Conservation (phyloP, 2,329 filamentous ascomycete genomes). For the Aureobasidium sp. region DNA sequence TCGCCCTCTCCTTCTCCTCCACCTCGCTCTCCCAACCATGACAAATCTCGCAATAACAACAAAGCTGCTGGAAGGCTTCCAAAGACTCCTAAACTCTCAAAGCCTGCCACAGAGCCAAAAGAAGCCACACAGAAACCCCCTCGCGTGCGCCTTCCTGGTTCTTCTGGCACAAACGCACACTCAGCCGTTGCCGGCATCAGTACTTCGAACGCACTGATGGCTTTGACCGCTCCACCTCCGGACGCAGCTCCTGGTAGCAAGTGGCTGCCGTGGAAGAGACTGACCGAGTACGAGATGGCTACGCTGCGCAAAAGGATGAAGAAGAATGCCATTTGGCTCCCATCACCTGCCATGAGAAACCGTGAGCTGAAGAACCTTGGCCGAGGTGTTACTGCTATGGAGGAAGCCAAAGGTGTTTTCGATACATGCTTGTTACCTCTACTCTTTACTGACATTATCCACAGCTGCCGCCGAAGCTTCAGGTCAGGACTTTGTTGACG, state of each 20-base stretch:
- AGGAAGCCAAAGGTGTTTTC: conserved; percentile 24
- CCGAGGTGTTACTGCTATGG: conserved; percentile 42
- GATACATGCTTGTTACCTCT: conserved; percentile 23
- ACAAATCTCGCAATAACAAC: conserved; percentile 21
- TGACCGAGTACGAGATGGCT: conserved; percentile 61
- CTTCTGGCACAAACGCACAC: conserved; percentile 46
- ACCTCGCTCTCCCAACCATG: conserved; percentile 24
- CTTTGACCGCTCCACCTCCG: conserved; percentile 50
- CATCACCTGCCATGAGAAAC: conserved; percentile 78
- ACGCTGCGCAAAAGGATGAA: conserved; percentile 78
- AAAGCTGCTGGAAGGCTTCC: not conserved
- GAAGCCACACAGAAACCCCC: conserved; percentile 38
- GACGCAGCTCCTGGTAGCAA: conserved; percentile 53
- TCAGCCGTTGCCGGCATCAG: conserved; percentile 49
- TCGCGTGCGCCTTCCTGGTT: conserved; percentile 34
- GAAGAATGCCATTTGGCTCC: conserved; percentile 80
- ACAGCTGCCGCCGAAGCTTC: conserved; percentile 58
- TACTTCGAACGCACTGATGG: conserved; percentile 52
- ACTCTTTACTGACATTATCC: conserved; percentile 22
- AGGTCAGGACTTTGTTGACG: conserved; percentile 57
- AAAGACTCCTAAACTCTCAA: conserved; percentile 30
- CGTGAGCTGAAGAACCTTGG: conserved; percentile 65
- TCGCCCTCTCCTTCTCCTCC: conserved; percentile 33
- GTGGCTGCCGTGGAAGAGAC: conserved; percentile 54
- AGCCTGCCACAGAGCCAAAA: conserved; percentile 28